Evolutionary conservation across 352 stramenopile species (phyloP).

Genomic region (Phytophthora citricola): DNA sequence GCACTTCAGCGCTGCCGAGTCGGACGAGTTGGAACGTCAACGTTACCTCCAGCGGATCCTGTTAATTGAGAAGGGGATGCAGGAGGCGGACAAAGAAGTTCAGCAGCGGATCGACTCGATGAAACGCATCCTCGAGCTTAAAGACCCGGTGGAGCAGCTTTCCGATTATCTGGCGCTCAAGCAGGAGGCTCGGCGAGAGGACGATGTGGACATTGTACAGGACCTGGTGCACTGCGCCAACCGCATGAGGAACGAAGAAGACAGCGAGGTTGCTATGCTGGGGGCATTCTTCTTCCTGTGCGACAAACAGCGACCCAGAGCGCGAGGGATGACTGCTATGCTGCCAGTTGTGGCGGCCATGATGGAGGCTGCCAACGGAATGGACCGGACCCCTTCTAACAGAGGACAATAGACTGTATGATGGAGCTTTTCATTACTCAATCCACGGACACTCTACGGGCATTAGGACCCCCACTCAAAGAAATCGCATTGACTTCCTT

Average conservation of each 20-base stretch:
- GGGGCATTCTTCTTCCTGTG: conserved; percentile 71
- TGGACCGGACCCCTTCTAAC: conserved; percentile 42
- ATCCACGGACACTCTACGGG: conserved; percentile 1
- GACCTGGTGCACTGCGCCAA: conserved; percentile 65
- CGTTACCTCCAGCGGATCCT: conserved; percentile 49
- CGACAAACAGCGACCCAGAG: conserved; percentile 30
- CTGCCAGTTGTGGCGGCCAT: conserved; percentile 70
- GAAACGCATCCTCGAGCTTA: conserved; percentile 59
- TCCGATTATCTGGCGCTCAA: conserved; percentile 66
- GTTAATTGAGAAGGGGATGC: conserved; percentile 51
- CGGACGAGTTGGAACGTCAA: conserved; percentile 47
- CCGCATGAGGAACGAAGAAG: conserved; percentile 47
- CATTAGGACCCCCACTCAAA: conserved; percentile 90
- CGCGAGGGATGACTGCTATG: conserved; percentile 42
- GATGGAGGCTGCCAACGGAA: conserved; percentile 47
- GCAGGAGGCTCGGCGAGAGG: conserved; percentile 40
- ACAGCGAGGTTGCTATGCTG: conserved; percentile 65
- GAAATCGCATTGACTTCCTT: conserved; percentile 89
- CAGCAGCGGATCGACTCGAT: conserved; percentile 61
- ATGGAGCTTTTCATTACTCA: conserved; percentile 13
- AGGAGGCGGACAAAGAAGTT: conserved; percentile 36
- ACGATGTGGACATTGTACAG: conserved; percentile 43
- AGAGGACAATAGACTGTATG: neutral
- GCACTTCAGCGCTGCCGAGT: conserved; percentile 4
- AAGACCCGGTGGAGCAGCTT: conserved; percentile 66